A percentile compares a stretch with the other conserved stretches of the same genome.
Conservation (phyloP, 1,284 basidiomycete genomes). For the Sporisorium graminicola region DNA sequence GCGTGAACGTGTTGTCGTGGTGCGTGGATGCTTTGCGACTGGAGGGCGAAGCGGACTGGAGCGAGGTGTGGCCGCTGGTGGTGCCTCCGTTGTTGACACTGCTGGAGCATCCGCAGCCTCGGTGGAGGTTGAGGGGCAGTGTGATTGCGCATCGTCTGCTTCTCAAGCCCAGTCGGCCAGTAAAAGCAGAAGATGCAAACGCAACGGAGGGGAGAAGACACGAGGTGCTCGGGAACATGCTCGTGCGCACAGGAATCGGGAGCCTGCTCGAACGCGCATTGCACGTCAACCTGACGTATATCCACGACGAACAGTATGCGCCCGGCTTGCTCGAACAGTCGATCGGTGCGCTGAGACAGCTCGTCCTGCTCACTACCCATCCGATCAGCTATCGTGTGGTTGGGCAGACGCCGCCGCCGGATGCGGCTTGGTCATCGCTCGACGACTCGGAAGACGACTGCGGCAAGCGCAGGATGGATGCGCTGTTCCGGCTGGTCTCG, state of each 20-base stretch:
- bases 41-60: conserved; percentile 30
- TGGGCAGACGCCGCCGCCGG: background rate
- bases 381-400: conserved; percentile 10
- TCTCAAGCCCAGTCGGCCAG: background rate
- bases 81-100: conserved; percentile 42
- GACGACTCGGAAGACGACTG: conserved; percentile 12
- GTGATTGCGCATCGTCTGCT: conserved; percentile 15
- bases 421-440: background rate
- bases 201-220: background rate
- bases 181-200: background rate
- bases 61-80: conserved; percentile 28
- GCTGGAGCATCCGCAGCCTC: conserved; percentile 40
- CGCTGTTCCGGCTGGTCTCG: conserved; percentile 23
- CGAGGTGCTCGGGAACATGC: conserved; percentile 14
- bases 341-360: conserved; percentile 23
- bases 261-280: conserved; percentile 34
- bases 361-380: conserved; percentile 35
- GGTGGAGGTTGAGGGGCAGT: conserved; percentile 24
- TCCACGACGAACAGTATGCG: conserved; percentile 30
- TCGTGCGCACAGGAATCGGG: conserved; percentile 42
- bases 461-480: conserved; percentile 25
- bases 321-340: conserved; percentile 18
- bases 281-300: conserved; percentile 43
- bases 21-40: conserved; percentile 18
- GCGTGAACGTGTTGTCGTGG: conserved; percentile 31